Base-by-base conservation (phyloP, 768 basidiomycete genomes). In the Boletus speciosus region DNA sequence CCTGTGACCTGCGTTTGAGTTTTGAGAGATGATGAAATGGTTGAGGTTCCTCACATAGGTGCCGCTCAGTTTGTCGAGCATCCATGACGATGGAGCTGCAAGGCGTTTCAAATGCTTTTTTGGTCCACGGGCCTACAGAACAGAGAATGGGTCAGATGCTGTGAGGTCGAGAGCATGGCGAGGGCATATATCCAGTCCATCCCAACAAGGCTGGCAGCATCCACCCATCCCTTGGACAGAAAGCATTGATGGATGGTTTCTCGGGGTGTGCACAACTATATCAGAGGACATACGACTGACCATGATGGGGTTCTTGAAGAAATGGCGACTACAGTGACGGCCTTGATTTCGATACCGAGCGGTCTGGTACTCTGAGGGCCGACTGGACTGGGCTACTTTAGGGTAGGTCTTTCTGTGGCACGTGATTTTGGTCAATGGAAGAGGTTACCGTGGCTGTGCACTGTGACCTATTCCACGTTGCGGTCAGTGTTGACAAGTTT, bases 31-130 rank as follows among this genome's bases (percentile, higher is more conserved):
- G 6, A 27, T 35, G 23, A 10, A 36, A 53, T 21, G 16, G 27
- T 6, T 11, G 6, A 44, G 25, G 36, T 35, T 58, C 74, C 89
- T 72, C 75, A 93, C 93, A 66, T 92, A 96, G 63, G 93, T 93
- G 56, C 93, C 93, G 76, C 90, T 86, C 67, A 99, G 77, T 80
- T 99, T 99, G 82, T 98, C 93, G 60, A 99, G 83, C 95, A 99
- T 98, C 97, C 97, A 99, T 79, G 93, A 89, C 44, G 93, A 96
- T 60, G 97, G 97, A 58, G 97, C 97, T 63, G 87, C 86, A 56
- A 98, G 84, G 70, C 96, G 90, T 84, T 98, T 98, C 80, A 98
- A 84, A 73, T 98, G 95, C 78, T 97, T 97, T 88, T 91, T 97
- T 61, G 95, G 95, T 86, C 95, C 95, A 75, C 95, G 88, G 71